Evolutionary conservation across 345 rosid species (phyloP).

Genomic region (Eucalyptus viminalis): DNA sequence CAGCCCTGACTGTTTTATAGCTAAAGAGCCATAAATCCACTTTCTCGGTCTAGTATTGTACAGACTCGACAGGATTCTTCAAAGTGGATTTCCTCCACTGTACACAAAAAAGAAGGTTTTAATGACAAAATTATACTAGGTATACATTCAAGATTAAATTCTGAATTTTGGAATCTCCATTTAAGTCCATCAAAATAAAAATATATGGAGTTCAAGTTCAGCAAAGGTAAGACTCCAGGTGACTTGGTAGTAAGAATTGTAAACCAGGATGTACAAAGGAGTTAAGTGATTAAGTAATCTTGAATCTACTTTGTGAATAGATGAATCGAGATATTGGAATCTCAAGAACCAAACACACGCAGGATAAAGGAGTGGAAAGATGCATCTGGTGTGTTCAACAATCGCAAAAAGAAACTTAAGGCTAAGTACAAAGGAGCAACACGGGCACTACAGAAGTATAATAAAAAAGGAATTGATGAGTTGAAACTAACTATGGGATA

Average conservation of each 20-base stretch:
- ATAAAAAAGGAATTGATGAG: neutral
- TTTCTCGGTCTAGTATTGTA: neutral
- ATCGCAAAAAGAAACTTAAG: neutral
- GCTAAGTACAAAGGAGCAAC: neutral
- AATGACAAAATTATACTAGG: neutral
- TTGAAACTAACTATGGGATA: neutral
- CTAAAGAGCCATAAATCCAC: neutral
- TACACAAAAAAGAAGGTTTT: neutral
- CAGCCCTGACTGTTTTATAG: neutral
- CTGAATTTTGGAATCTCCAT: neutral
- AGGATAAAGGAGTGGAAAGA: neutral
- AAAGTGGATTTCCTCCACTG: neutral
- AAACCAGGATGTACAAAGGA: neutral
- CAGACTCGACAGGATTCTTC: neutral
- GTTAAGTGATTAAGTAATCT: neutral
- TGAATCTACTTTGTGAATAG: neutral
- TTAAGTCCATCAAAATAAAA: neutral
- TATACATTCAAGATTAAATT: neutral
- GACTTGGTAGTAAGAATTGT: neutral
- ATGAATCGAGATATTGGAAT: neutral
- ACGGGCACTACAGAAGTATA: neutral
- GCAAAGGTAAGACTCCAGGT: neutral
- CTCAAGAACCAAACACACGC: neutral
- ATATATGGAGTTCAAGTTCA: neutral
- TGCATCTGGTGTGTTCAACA: neutral